Base-by-base conservation (phyloP, 2,329 filamentous ascomycete species). In the Xylaria sp. region DNA sequence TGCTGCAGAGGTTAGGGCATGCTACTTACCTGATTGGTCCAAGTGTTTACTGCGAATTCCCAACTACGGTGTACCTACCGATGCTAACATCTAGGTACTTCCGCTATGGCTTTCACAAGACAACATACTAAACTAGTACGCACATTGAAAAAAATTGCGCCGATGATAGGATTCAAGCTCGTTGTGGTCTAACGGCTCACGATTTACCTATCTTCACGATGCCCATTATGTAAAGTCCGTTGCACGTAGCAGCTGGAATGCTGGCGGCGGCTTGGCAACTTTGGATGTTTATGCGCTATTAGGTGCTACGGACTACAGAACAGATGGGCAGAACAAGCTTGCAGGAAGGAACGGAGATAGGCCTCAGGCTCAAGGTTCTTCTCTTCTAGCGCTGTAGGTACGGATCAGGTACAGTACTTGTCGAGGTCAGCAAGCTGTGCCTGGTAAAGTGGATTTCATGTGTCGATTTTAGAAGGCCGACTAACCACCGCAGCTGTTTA, bases 391-490 rank as follows among this genome's bases (percentile, higher is more conserved):
- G 37, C 9, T 10, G 11, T 9, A 10, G 47, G 16, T 49, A 10
- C 16, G 47, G 47, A 49, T 16, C 11, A 49, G 55, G 23, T 30
- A 30, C 23, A 30, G 23, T 30, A 30, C 23, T 30, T 30, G 23
- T 30, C 23, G 23, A 30, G 23, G 23, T 30, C 23, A 57, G 51
- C 54, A 57, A 57, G 53, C 61, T 62, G 63, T 65, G 61, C 63
- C 63, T 65, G 63, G 59, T 65, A 63, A 65, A 65, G 61, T 65
- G 63, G 63, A 63, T 63, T 46, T 13, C 13, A 46, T 46, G 42
- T 46, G 42, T 46, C 42, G 42, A 16, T 46, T 46, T 46, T 46
- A 46, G 42, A 46, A 46, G 42, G 42, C n/a, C 42, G 42, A 46
- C 42, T 42, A 42, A 13, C 37, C 11, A 42, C 23, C 23, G 23